Evolutionary conservation across 345 rosid species (phyloP), one percentile per base, ranked within the genome.

Genomic region (Punica granatum): DNA sequence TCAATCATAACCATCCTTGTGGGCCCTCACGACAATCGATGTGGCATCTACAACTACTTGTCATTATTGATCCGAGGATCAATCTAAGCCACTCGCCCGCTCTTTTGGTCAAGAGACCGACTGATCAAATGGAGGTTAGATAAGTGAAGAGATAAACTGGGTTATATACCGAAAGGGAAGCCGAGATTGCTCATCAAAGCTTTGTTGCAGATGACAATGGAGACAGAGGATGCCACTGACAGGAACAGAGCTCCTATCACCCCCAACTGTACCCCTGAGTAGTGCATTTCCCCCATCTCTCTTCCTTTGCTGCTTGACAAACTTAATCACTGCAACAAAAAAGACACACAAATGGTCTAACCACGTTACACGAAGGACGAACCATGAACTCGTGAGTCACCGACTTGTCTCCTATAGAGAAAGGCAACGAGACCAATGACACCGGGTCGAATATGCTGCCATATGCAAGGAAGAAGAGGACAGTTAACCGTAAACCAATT

Each of bases 171-270:
- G 74, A 94, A 94, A 59, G 99, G 97, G 82, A 94, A 94, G 77
- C 99, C 99, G 23, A 94, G 96, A 70, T 94, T 86, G 84, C 96
- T 88, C 99, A 94, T 94, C 73, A 94, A 77, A 79, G 99, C 99
- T 83, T 94, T 94, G 84, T 94, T 94, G 86, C 99, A 91, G n/a
- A 94, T 94, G 73, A 94, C 99, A 76, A 94, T 91, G 70, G 99
- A 91, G 68, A 94, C 97, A 49, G 99, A 94, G 60, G 99, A 94
- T 63, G 96, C 96, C 72, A 94, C 97, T 2, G 99, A 94, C 25
- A 94, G 86, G 68, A 94, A 89, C 75, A 94, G 83, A 26, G 99
- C 97, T 53, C 99, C 96, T 32, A 88, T 74, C 61, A 94, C 89
- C 54, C 99, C 97, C 79, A 91, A 74, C 79, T 89, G 97, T 78